phyloP scores from a whole-genome alignment of 169 alveolate genomes.

The Cryptosporidium sp. region DNA sequence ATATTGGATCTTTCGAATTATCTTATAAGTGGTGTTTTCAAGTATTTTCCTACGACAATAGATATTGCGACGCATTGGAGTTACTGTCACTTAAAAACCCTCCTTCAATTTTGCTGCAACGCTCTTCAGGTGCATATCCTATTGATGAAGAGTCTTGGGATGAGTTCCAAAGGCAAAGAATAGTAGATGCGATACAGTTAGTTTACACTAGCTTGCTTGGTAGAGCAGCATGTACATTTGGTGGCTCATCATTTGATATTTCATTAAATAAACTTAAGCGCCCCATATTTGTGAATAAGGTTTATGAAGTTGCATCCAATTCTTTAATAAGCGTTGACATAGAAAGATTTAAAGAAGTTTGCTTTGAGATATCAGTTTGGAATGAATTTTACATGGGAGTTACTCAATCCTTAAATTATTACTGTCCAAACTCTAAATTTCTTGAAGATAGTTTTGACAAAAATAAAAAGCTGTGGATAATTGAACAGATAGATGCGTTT shows the following conservation, averaged over 20 bases:
- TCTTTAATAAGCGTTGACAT: constrained; percentile 33
- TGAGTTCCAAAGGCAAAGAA: constrained; percentile 72
- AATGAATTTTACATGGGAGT: constrained; percentile 63
- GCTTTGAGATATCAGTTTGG: constrained; percentile 54
- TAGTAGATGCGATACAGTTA: constrained; percentile 54
- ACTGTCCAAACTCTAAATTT: not conserved
- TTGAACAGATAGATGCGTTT: constrained; percentile 33
- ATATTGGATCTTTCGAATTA: not conserved
- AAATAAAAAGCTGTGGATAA: constrained; percentile 28
- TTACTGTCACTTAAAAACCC: constrained; percentile 44
- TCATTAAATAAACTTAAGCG: constrained; percentile 15
- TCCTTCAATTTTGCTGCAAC: constrained; percentile 38
- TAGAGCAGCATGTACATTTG: constrained; percentile 47
- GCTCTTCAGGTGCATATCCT: constrained; percentile 74
- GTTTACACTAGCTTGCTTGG: constrained; percentile 50
- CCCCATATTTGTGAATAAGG: constrained; percentile 28
- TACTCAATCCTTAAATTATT: constrained; percentile 14
- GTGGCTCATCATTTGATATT: constrained; percentile 37
- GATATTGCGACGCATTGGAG: constrained; percentile 62
- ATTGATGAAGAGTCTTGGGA: constrained; percentile 76
- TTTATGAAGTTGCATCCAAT: constrained; percentile 66
- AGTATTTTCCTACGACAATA: constrained; percentile 29
- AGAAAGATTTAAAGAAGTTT: constrained; percentile 64
- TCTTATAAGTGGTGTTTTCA: constrained; percentile 53
- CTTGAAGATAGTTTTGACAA: not conserved